These are phyloP conservation scores for Wickerhamomyces bovis DNA, from an alignment of 805 yeast species.

Conservation along the genomic window DNA sequence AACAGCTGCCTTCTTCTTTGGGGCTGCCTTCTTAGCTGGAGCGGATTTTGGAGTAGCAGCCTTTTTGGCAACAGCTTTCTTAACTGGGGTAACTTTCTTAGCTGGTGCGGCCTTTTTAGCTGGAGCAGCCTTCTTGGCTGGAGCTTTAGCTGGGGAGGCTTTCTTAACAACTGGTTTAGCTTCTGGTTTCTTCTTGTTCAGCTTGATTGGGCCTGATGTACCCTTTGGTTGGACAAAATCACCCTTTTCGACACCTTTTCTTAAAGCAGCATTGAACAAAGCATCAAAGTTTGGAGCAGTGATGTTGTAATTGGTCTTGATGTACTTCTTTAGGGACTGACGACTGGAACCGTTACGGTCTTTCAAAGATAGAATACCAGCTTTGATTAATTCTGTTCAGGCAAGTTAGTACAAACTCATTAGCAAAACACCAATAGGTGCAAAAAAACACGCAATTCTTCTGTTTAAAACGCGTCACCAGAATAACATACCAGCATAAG, in stretches of 20 bases:
- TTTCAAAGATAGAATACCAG: constrained; percentile 64
- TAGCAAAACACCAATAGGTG: background rate
- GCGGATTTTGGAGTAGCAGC: constrained; percentile 25
- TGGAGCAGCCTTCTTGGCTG: constrained; percentile 18
- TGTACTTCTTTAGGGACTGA: constrained; percentile 81
- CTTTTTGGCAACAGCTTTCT: constrained; percentile 25
- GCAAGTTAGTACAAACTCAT: background rate
- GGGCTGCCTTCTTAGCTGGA: constrained; percentile 22
- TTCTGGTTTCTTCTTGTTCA: constrained; percentile 30
- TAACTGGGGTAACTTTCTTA: constrained; percentile 24
- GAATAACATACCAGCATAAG: constrained; percentile 21
- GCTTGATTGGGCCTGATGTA: constrained; percentile 79
- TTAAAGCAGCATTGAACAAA: constrained; percentile 69
- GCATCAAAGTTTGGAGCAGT: constrained; percentile 64
- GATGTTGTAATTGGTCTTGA: constrained; percentile 55
- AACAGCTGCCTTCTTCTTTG: constrained; percentile 23
- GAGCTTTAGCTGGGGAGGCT: constrained; percentile 22
- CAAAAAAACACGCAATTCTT: background rate
- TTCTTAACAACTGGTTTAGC: constrained; percentile 22
- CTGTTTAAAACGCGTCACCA: background rate
- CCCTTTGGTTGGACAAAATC: constrained; percentile 84
- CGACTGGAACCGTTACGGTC: constrained; percentile 83
- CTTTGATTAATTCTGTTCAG: constrained; percentile 29
- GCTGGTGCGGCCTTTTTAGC: constrained; percentile 24
- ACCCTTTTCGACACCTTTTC: constrained; percentile 75